A percentile compares a stretch with the other conserved stretches of the same genome.
Evolutionary conservation across 148 eudicot species (phyloP).

Genomic region (Vaccinium macrocarpon): DNA sequence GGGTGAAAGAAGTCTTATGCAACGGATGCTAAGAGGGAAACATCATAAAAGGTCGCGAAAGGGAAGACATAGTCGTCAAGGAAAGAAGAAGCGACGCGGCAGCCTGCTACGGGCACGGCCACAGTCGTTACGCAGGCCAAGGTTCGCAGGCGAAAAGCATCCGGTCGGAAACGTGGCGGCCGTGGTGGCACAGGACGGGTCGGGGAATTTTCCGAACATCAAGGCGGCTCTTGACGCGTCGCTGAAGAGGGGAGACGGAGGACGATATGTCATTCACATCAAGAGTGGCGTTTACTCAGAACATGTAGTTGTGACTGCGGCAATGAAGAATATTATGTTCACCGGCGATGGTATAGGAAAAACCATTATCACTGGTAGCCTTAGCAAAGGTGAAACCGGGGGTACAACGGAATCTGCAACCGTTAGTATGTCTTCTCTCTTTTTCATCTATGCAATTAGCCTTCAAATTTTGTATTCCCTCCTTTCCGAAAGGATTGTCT

Average conservation of each 20-base stretch:
- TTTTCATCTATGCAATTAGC: too few species aligned
- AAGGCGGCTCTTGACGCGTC: constrained; percentile 29
- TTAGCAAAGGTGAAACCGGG: constrained; percentile 26
- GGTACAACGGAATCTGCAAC: constrained; percentile 44
- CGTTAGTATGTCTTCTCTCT: constrained; percentile 28
- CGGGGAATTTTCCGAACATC: constrained; percentile 42
- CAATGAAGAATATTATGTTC: constrained; percentile 34
- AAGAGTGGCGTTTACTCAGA: constrained; percentile 43
- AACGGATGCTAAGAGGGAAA: neutral
- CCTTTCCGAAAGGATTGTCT: neutral
- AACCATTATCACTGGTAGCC: constrained; percentile 43
- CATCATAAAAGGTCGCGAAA: neutral
- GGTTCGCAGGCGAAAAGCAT: neutral
- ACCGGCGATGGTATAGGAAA: constrained; percentile 45
- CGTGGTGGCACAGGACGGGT: constrained; percentile 61
- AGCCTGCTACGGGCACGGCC: too few species aligned
- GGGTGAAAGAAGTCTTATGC: neutral
- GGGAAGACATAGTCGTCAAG: neutral
- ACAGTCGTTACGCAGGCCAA: neutral
- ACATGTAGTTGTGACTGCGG: constrained; percentile 23
- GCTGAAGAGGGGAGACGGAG: constrained; percentile 8
- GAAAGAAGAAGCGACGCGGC: neutral
- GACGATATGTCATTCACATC: constrained; percentile 38
- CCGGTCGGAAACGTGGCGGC: neutral
- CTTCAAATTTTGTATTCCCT: neutral